Conservation (phyloP, 1,284 basidiomycete genomes). For the Schizophyllum commune region DNA sequence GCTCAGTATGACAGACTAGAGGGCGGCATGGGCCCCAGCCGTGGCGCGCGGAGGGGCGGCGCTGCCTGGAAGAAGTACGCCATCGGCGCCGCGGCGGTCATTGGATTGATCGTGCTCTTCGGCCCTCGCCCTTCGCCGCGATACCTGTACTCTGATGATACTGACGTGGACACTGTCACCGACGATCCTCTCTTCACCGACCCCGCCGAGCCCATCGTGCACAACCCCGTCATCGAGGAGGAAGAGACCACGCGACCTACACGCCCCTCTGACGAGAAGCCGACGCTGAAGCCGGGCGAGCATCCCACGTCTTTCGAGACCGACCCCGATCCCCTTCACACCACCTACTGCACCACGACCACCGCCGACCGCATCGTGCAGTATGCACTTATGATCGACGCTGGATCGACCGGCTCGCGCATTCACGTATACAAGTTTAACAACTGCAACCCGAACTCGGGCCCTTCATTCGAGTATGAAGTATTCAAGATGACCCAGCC, state of each 20-base stretch:
- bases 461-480: slow-evolving; percentile 85
- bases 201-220: background rate
- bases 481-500: slow-evolving; percentile 83
- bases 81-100: slow-evolving; percentile 43
- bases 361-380: slow-evolving; percentile 60
- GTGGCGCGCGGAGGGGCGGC: slow-evolving; percentile 21
- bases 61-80: slow-evolving; percentile 63
- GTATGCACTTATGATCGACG: slow-evolving; percentile 97
- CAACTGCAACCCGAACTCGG: slow-evolving; percentile 65
- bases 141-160: slow-evolving; percentile 9
- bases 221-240: background rate
- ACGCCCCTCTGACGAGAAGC: slow-evolving; percentile 2
- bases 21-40: slow-evolving; percentile 45
- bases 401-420: slow-evolving; percentile 93
- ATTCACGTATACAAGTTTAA: slow-evolving; percentile 99
- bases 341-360: slow-evolving; percentile 54
- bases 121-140: slow-evolving; percentile 39
- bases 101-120: slow-evolving; percentile 57
- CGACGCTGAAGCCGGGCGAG: background rate
- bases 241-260: slow-evolving; percentile 5
- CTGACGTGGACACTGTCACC: background rate
- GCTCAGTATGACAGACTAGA: slow-evolving; percentile 59
- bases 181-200: background rate
- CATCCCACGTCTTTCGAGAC: slow-evolving; percentile 47
- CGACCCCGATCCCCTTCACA: slow-evolving; percentile 58